Evolutionary conservation across 768 basidiomycete species (phyloP), one percentile per base, ranked within the genome.

Genomic region (Gloeophyllum trabeum): DNA sequence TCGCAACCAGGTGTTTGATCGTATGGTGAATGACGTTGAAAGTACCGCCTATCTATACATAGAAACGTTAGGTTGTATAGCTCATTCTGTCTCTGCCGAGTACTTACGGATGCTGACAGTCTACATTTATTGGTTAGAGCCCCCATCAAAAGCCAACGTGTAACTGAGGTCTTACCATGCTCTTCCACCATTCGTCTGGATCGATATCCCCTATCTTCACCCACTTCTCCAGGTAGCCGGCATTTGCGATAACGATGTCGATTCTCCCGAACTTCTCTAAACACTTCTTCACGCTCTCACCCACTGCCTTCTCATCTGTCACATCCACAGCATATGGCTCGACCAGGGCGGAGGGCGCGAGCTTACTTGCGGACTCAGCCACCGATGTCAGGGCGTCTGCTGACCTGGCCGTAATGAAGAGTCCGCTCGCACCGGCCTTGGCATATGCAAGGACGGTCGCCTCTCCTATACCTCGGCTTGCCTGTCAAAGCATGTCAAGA

Each of bases 211-310:
- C 39, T 5, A 40, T 40, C 3, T 21, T 21, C 4, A 24, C 20
- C 6, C 6, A 21, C 3, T 12, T 22, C 16, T 25, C 39, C 7
- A 40, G 21, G 14, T 23, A 23, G 6, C 39, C 39, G 3, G 39
- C 39, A 13, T 40, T 40, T 10, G 21, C 25, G 39, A 40, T 13
- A 10, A 40, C 20, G 6, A 40, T 40, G 20, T 40, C 39, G 20
- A 40, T 25, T 3, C 39, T 21, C 13, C 39, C 4, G 12, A 40
- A 23, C 16, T 32, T 32, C 16, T 32, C 28, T 16, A 32, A 10
- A 16, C 28, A 32, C 10, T 16, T 10, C 28, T 32, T 32, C 28
- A 32, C 28, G 28, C 28, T 32, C 16, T 32, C 28, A 32, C 28
- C 28, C 10, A 32, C 28, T 10, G 28, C 28, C 16, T 32, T 16